These are phyloP conservation scores for Ganoderma multipileum DNA, from an alignment of 1,284 basidiomycete species.

Conservation along the genomic window DNA sequence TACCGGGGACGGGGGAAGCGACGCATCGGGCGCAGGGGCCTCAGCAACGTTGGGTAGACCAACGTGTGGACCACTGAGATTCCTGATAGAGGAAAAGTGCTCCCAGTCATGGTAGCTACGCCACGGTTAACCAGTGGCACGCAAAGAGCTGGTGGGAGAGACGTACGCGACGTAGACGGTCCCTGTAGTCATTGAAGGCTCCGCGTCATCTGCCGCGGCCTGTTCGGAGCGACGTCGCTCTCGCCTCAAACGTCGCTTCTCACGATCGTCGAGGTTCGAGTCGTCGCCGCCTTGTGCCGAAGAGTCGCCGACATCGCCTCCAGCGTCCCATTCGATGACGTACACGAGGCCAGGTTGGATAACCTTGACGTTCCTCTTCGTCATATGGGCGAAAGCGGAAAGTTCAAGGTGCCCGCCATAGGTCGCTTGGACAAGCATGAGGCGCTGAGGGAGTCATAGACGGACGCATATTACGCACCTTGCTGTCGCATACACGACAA, in stretches of 20 bases:
- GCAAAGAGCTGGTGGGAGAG: slow-evolving; percentile 1
- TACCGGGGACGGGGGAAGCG: slow-evolving; percentile 29
- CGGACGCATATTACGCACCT: slow-evolving; percentile 54
- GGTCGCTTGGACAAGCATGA: slow-evolving; percentile 58
- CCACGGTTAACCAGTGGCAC: slow-evolving; percentile 9
- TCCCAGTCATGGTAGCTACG: slow-evolving; percentile 90
- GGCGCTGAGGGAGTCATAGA: slow-evolving; percentile 6
- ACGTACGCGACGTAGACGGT: slow-evolving; percentile 85
- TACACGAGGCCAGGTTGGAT: slow-evolving; percentile 89
- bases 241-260: slow-evolving; percentile 42
- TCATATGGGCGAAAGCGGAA: slow-evolving; percentile 87
- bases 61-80: slow-evolving; percentile 83
- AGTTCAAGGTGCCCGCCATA: slow-evolving; percentile 94
- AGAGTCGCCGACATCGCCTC: slow-evolving; percentile 45
- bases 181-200: slow-evolving; percentile 35
- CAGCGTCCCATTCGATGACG: slow-evolving; percentile 78
- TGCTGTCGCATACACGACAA: slow-evolving; percentile 78
- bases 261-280: slow-evolving; percentile 41
- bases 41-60: slow-evolving; percentile 79
- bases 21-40: slow-evolving; percentile 41
- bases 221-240: slow-evolving; percentile 44
- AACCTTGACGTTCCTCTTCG: slow-evolving; percentile 83
- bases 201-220: slow-evolving; percentile 21
- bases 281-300: slow-evolving; percentile 39
- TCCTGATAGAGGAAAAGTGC: slow-evolving; percentile 92